Percentiles rank a stretch among this genome's conserved stretches.
Conservation (phyloP, 139 green algal genomes). For the Closterium sp. region DNA sequence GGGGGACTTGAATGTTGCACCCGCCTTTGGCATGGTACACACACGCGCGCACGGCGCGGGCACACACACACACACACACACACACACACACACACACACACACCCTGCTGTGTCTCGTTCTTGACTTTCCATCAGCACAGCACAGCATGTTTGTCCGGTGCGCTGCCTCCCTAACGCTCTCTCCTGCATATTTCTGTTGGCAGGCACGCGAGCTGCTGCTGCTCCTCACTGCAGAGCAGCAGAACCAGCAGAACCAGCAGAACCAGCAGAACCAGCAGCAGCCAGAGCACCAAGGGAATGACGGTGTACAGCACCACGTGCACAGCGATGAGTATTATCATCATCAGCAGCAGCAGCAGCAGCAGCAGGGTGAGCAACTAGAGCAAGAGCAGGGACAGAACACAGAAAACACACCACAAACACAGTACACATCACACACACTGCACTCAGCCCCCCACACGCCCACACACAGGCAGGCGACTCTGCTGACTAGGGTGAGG, state of each 20-base stretch:
- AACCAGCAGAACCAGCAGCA: too few species aligned
- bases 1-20: too few species aligned
- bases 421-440: neutral
- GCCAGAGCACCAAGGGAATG: too few species aligned
- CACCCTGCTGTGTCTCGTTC: neutral
- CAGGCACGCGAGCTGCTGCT: neutral
- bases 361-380: too few species aligned
- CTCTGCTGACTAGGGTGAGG: neutral
- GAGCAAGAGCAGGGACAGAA: too few species aligned
- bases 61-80: too few species aligned
- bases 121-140: neutral
- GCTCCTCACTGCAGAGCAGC: neutral
- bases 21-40: too few species aligned
- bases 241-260: neutral
- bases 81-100: neutral
- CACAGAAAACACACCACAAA: neutral
- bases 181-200: neutral
- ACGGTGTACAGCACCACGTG: too few species aligned
- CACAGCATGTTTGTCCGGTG: neutral
- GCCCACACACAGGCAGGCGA: neutral
- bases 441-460: neutral
- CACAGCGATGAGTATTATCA: too few species aligned
- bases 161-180: neutral
- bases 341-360: too few species aligned
- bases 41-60: too few species aligned